Evolutionary conservation across 1,284 basidiomycete genomes (phyloP), one percentile per base, ranked within the genome.

Genomic region (Ustilago xerochloae): DNA sequence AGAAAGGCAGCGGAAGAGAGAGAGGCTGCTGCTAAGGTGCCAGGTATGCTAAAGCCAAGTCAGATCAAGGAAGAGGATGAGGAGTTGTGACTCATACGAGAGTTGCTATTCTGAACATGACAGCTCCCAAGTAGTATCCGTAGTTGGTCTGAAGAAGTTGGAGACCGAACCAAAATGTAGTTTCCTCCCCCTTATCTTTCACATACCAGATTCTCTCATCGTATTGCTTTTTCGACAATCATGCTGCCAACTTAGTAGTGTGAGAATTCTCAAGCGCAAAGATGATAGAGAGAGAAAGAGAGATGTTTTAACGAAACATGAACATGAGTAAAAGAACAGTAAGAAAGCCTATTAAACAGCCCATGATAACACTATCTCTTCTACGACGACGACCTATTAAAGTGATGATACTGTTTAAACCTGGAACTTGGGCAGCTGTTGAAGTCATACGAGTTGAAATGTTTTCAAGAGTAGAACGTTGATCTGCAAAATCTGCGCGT

Each of bases 31-130:
- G 92, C 93, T 88, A 90, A 92, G 75, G 94, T 99, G 70, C 97
- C 96, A n/a, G 97, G 97, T 58, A 93, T 99, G 92, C 89, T 98
- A 84, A 98, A 98, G 86, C 96, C 96, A 29, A 72, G 71, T 48
- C 77, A 82, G 67, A 81, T 81, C 56, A 77, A 67, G 54, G 79
- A 81, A 50, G 76, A 81, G 68, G 72, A 80, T 60, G 76, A 75
- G 58, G 78, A 79, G 57, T 50, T 75, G 46, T 83, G 82, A 80
- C 82, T 83, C 52, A 60, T 72, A 28, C 63, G 69, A 13, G 72
- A 83, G 32, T 65, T 83, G 48, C 69, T 83, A 26, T 79, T 60
- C 39, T 77, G 33, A 45, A 5, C 41, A 13, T n/a, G 20, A 12
- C 41, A 12, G 41, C 9, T n/a, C 5, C 6, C 1, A 15, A 20